Evolutionary conservation across 306 rosid species (phyloP), one percentile per base, ranked within the genome.

Genomic region (Fagus crenata): DNA sequence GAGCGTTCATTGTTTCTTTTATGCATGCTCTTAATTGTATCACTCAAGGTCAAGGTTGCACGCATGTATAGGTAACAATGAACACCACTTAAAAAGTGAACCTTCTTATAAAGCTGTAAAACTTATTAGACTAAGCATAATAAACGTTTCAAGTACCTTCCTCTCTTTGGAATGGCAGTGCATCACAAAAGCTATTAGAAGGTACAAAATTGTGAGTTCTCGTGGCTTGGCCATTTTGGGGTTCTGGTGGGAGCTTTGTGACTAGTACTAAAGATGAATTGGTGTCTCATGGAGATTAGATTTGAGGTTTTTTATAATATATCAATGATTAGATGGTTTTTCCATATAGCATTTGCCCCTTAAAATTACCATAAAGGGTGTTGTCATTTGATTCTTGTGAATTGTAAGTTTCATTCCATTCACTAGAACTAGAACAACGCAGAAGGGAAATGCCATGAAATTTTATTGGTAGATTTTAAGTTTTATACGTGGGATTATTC

Each of bases 161-260:
- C 53, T 8, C 53, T 68, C 35, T 68, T 68, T 33, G 53, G 54
- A 68, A 41, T 39, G 35, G 54, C 72, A 68, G 33, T 68, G 72
- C 35, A 40, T n/a, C 72, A 41, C 53, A 68, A n/a, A 43, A 42
- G 18, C 68, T 33, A 68, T n/a, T 8, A 68, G 17, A 39, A 68
- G 33, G 72, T 3, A 39, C 12, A 68, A 53, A 42, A 41, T 53
- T 40, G 53, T 22, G 4, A 68, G 72, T 68, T 12, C 3, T 61
- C 18, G 68, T 35, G 68, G 22, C 8, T 61, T 61, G 22, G 68
- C 18, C 68, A 61, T 61, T 61, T 32, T 35, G n/a, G 32, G 42
- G 14, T 28, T 58, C 33, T 32, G 33, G 6, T 1, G 0, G 65
- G 37, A 58, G 5, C 6, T 58, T 58, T 1, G 65, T 58, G 35